A percentile compares a stretch with the other conserved stretches of the same genome.
Conservation (phyloP, 2,329 filamentous ascomycete genomes). For the Colletotrichum caudatum region DNA sequence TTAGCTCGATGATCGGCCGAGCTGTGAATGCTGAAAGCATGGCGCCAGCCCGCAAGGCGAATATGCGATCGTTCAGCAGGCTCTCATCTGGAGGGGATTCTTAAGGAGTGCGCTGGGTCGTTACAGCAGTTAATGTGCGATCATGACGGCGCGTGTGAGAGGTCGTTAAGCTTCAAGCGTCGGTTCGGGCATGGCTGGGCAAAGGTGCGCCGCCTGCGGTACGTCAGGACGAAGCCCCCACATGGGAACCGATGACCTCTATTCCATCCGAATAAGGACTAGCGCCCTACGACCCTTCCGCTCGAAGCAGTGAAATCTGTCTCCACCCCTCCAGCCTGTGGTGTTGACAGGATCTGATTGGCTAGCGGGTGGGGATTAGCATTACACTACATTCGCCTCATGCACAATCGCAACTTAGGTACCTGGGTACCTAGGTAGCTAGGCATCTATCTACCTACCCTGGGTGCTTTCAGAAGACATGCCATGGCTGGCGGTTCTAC, state of each 20-base stretch:
- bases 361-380: slow-evolving; percentile 12
- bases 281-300: slow-evolving; percentile 26
- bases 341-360: slow-evolving; percentile 24
- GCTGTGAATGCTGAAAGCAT: slow-evolving; percentile 99
- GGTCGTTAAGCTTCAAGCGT: slow-evolving; percentile 26
- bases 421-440: neutral
- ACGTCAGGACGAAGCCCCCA: slow-evolving; percentile 40
- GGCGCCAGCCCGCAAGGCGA: slow-evolving; percentile 58
- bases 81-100: slow-evolving; percentile 29
- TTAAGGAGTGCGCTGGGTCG: slow-evolving; percentile 2
- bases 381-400: slow-evolving; percentile 28
- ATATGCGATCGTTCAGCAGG: slow-evolving; percentile 32
- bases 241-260: slow-evolving; percentile 40
- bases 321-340: slow-evolving; percentile 29
- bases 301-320: slow-evolving; percentile 14
- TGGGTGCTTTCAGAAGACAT: neutral
- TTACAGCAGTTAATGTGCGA: slow-evolving; percentile 25
- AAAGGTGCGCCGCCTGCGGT: slow-evolving; percentile 30
- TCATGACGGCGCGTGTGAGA: slow-evolving; percentile 34
- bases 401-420: slow-evolving; percentile 10
- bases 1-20: slow-evolving; percentile 96
- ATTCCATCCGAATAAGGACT: slow-evolving; percentile 7
- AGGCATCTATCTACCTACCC: neutral
- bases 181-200: slow-evolving; percentile 33
- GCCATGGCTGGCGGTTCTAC: neutral